Percentiles rank a stretch among this genome's conserved stretches.
Evolutionary conservation across 202 grass and related monocot genomes (phyloP).

Genomic region (Eragrostis tef): DNA sequence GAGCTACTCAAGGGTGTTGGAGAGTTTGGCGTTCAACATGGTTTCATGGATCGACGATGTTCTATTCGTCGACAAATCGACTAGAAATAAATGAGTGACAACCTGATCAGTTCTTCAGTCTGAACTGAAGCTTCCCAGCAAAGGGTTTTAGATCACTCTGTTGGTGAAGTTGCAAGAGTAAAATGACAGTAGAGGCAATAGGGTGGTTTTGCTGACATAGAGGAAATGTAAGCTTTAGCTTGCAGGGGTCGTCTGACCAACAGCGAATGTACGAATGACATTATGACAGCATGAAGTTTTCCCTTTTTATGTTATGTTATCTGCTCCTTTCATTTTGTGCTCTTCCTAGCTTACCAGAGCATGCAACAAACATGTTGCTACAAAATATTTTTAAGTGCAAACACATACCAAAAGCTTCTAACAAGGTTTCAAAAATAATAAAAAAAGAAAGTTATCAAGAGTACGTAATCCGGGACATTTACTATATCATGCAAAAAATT

Average conservation of each 20-base stretch:
- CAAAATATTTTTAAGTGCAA: no score
- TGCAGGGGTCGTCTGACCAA: constrained; percentile 42
- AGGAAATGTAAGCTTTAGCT: constrained; percentile 35
- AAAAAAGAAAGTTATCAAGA: no score
- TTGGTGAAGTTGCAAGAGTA: constrained; percentile 37
- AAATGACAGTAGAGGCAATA: constrained; percentile 39
- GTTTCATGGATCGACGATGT: constrained; percentile 90
- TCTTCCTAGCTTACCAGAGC: neutral
- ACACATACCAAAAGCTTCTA: neutral
- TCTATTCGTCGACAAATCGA: constrained; percentile 68
- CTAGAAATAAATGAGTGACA: constrained; percentile 47
- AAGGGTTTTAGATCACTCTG: constrained; percentile 36
- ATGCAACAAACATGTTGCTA: neutral
- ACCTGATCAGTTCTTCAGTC: constrained; percentile 11
- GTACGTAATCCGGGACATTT: no score
- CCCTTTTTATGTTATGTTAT: neutral
- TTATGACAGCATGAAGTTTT: no score
- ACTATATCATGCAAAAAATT: no score
- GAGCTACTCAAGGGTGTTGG: constrained; percentile 94
- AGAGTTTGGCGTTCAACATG: constrained; percentile 89
- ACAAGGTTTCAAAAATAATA: no score
- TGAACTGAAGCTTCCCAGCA: constrained; percentile 38
- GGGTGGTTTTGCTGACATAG: constrained; percentile 49
- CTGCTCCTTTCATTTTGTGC: neutral
- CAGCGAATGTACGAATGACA: constrained; percentile 16